Evolutionary conservation across 345 rosid species (phyloP).

Genomic region (Lepidium didymum): DNA sequence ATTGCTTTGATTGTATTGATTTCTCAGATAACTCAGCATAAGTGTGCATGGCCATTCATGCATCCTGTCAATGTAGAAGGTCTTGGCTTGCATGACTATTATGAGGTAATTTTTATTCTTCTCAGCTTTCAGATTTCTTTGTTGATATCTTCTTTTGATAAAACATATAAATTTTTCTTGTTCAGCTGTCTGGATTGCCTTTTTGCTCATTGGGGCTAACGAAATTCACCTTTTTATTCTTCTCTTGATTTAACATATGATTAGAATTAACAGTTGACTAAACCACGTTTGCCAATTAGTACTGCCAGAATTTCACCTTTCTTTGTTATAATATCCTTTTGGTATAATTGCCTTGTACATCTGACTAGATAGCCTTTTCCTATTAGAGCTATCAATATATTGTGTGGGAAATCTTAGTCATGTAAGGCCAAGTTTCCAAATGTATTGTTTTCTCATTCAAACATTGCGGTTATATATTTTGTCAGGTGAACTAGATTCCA

Average conservation of each 20-base stretch:
- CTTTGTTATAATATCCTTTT: background rate
- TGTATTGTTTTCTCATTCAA: background rate
- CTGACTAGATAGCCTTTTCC: background rate
- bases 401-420: background rate
- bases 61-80: conserved; percentile 87
- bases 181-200: background rate
- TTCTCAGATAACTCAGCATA: conserved; percentile 76
- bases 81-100: conserved; percentile 84
- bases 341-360: background rate
- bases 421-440: background rate
- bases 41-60: conserved; percentile 85
- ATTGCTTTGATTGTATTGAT: background rate
- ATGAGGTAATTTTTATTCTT: conserved; percentile 38
- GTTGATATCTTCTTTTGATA: background rate
- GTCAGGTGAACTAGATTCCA: background rate
- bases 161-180: background rate
- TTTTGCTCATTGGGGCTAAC: background rate
- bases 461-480: background rate
- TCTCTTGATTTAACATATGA: background rate
- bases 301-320: background rate
- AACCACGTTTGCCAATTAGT: background rate
- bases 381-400: background rate
- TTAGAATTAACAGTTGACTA: background rate
- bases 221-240: background rate
- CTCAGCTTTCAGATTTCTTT: background rate